A percentile compares a stretch with the other conserved stretches of the same genome.
Conservation (phyloP, 176 grass and related monocot species). For the maize (Zea mays) region Zm-B73-REFERENCE-NAM-5.0 NC_050100.1:41166501-41167000, state of each 20-base stretch:
- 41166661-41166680: neutral
- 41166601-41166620: neutral
- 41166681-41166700: constrained; percentile 32
- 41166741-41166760: constrained; percentile 25
- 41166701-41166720: constrained; percentile 27
- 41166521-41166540: constrained; percentile 19
- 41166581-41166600: neutral
- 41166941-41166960: constrained; percentile 41
- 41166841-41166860: constrained; percentile 3
- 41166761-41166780: constrained; percentile 39
- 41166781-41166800: constrained; percentile 9
- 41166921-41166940: neutral
- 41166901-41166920: constrained; percentile 19
- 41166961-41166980: constrained; percentile 40
- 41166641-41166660: constrained; percentile 27
- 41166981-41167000: constrained; percentile 31
- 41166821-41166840: neutral
- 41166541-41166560: constrained; percentile 25
- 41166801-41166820: constrained; percentile 7
- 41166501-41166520: constrained; percentile 10
- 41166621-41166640: constrained; percentile 3
- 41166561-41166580: constrained; percentile 24
- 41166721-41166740: constrained; percentile 10
- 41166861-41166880: constrained; percentile 18
- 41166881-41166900: constrained; percentile 22